Conservation (phyloP, 257 asterid species). For the Solanum etuberosum region DNA sequence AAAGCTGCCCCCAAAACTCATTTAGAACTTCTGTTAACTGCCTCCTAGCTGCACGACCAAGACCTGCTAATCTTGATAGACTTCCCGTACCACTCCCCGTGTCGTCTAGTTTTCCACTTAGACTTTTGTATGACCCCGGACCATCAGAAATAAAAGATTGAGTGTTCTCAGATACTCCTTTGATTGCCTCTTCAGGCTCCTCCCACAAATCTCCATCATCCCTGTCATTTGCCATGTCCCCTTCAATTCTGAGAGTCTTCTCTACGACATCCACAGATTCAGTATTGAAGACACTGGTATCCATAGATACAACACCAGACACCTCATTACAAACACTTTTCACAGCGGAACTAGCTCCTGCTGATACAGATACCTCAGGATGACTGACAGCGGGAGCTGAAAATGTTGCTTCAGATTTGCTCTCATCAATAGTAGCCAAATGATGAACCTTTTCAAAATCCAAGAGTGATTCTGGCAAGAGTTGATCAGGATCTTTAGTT, state of each 20-base stretch:
- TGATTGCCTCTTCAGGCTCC: conserved; percentile 49
- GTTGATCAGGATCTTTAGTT: conserved; percentile 21
- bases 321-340: conserved; percentile 14
- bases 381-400: conserved; percentile 15
- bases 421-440: conserved; percentile 39
- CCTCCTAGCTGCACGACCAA: conserved; percentile 94
- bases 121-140: conserved; percentile 72
- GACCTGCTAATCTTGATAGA: conserved; percentile 77
- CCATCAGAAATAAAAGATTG: conserved; percentile 53
- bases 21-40: conserved; percentile 58
- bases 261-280: conserved; percentile 32
- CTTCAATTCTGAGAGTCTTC: conserved; percentile 33
- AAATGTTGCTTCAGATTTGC: conserved; percentile 28
- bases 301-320: conserved; percentile 25
- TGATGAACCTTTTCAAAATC: conserved; percentile 32
- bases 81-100: conserved; percentile 85
- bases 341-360: conserved; percentile 16
- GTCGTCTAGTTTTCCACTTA: conserved; percentile 59
- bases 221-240: conserved; percentile 27
- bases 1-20: conserved; percentile 95
- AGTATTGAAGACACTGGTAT: conserved; percentile 9
- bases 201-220: conserved; percentile 54
- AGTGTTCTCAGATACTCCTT: conserved; percentile 35
- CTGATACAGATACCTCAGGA: conserved; percentile 19
- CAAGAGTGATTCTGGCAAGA: conserved; percentile 50